Evolutionary conservation across 495 filamentous ascomycete species (phyloP).

Genomic region (Terfezia claveryi): DNA sequence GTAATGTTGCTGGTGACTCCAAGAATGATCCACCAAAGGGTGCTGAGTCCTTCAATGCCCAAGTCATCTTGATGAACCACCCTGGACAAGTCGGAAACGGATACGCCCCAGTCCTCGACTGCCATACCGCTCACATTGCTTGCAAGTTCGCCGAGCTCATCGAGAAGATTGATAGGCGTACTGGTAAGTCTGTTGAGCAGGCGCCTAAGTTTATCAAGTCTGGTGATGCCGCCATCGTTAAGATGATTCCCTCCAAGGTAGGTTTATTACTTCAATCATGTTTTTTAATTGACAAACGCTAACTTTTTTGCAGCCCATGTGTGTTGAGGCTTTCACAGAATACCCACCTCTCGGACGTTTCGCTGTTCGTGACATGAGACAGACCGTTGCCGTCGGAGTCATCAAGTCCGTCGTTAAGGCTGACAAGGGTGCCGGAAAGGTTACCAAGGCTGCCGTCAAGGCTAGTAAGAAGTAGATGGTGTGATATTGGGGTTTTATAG

Average conservation of each 20-base stretch:
- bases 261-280: neutral
- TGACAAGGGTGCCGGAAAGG: conserved; percentile 43
- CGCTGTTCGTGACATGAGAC: conserved; percentile 81
- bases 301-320: conserved; percentile 49
- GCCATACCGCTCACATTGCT: conserved; percentile 99
- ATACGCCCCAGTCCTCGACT: conserved; percentile 95
- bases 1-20: conserved; percentile 97
- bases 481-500: neutral
- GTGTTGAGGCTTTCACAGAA: conserved; percentile 98
- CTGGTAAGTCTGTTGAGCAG: conserved; percentile 86
- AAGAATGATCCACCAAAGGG: conserved; percentile 95
- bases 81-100: conserved; percentile 97
- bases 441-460: conserved; percentile 39
- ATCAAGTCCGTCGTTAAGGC: conserved; percentile 73
- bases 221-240: conserved; percentile 98
- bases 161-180: conserved; percentile 99
- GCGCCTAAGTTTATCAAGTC: conserved; percentile 99
- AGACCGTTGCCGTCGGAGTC: conserved; percentile 95
- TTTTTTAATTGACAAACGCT: neutral
- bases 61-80: conserved; percentile 99
- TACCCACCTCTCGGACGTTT: conserved; percentile 98
- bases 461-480: conserved; percentile 19
- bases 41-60: conserved; percentile 86
- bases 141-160: conserved; percentile 98
- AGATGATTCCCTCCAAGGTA: conserved; percentile 92